These are phyloP conservation scores for Entomophthora muscae DNA, from an alignment of 371 early-diverging fungal species.

Conservation along the genomic window DNA sequence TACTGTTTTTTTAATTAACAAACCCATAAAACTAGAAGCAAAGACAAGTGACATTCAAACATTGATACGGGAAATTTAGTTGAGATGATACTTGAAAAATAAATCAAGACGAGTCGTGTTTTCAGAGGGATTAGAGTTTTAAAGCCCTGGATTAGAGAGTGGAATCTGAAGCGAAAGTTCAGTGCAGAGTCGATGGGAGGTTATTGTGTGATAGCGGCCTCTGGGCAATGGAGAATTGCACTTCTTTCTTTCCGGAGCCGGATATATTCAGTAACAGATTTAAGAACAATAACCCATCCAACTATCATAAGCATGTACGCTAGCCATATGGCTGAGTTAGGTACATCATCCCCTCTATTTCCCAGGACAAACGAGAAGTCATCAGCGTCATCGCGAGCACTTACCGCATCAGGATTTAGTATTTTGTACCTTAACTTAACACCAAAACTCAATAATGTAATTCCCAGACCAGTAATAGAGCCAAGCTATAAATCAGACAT, in stretches of 20 bases:
- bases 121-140: neutral
- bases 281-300: slow-evolving; percentile 35
- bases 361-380: slow-evolving; percentile 13
- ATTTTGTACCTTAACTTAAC: slow-evolving; percentile 25
- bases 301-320: slow-evolving; percentile 28
- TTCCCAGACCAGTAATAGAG: slow-evolving; percentile 35
- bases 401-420: slow-evolving; percentile 12
- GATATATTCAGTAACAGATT: slow-evolving; percentile 27
- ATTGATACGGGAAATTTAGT: too few relatives aligned
- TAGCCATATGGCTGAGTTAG: slow-evolving; percentile 13
- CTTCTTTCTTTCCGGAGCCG: slow-evolving; percentile 28
- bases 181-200: neutral
- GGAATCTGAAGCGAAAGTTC: neutral
- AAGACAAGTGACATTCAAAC: too few relatives aligned
- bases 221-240: slow-evolving; percentile 17
- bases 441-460: slow-evolving; percentile 30
- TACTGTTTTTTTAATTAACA: too few relatives aligned
- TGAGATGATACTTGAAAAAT: too few relatives aligned
- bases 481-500: slow-evolving; percentile 20
- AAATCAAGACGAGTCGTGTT: neutral
- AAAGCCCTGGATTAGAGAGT: neutral
- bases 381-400: slow-evolving; percentile 12
- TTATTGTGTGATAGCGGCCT: slow-evolving; percentile 3
- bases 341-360: slow-evolving; percentile 12
- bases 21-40: too few relatives aligned